Conservation (phyloP, 2,329 filamentous ascomycete genomes). For the Chalaropsis thielavioides region DNA sequence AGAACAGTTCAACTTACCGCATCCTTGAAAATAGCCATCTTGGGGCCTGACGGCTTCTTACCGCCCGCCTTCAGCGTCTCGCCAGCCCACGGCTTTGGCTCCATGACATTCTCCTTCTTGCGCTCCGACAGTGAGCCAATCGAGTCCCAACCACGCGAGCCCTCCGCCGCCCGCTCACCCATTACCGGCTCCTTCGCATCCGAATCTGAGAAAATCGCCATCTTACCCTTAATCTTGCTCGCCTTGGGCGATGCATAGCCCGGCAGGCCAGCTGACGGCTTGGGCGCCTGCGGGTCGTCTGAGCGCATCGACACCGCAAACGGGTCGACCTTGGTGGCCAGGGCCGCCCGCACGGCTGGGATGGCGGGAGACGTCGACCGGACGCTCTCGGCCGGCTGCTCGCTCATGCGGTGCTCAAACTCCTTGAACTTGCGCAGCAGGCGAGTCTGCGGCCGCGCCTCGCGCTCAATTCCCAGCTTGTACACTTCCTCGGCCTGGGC, state of each 20-base stretch:
- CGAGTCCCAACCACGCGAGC: conserved; percentile 73
- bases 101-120: conserved; percentile 84
- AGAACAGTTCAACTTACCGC: conserved; percentile 52
- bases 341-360: conserved; percentile 64
- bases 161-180: conserved; percentile 48
- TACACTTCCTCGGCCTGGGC: conserved; percentile 90
- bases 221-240: conserved; percentile 45
- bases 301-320: conserved; percentile 47
- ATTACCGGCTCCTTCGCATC: conserved; percentile 15
- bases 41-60: conserved; percentile 56
- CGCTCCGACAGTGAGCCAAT: conserved; percentile 76
- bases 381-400: conserved; percentile 41
- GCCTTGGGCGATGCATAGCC: conserved; percentile 24
- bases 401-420: conserved; percentile 66
- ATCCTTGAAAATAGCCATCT: conserved; percentile 91
- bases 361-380: conserved; percentile 72
- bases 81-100: conserved; percentile 79
- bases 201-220: conserved; percentile 42
- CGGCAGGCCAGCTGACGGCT: conserved; percentile 31
- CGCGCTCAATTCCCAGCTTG: conserved; percentile 72
- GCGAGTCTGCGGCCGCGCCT: conserved; percentile 68
- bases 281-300: conserved; percentile 52
- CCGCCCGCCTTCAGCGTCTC: conserved; percentile 81
- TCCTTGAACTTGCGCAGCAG: conserved; percentile 81
- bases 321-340: conserved; percentile 75